Conservation (phyloP, 1,284 basidiomycete species). For the Trichosporon ovoides region DNA sequence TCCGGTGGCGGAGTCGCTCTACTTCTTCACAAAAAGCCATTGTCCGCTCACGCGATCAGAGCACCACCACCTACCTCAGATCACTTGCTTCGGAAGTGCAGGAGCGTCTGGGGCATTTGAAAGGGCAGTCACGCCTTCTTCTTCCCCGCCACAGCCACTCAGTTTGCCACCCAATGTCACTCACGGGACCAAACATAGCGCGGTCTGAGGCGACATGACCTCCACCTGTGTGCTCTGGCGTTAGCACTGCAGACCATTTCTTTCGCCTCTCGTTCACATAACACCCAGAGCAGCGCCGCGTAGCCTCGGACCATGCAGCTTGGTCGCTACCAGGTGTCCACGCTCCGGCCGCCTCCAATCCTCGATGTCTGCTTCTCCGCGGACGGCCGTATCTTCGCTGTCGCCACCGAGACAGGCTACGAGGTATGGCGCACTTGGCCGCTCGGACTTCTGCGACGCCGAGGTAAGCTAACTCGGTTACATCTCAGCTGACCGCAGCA, state of each 20-base stretch:
- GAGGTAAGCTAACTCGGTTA: constrained; percentile 55
- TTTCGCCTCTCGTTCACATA: neutral
- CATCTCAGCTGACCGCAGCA: constrained; percentile 19
- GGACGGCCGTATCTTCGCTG: constrained; percentile 72
- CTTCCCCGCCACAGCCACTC: no score
- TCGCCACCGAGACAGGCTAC: constrained; percentile 76
- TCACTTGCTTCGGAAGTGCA: no score
- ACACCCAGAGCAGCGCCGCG: neutral
- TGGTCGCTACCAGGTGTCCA: constrained; percentile 75
- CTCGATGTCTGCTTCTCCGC: constrained; percentile 66
- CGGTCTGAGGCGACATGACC: neutral
- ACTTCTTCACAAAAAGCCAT: no score
- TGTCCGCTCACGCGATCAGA: no score
- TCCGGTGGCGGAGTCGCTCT: no score
- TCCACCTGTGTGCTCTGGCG: neutral
- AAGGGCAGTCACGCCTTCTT: no score
- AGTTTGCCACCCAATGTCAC: constrained; percentile 2
- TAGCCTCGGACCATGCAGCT: constrained; percentile 63
- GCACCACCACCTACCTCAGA: no score
- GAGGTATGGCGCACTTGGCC: constrained; percentile 78
- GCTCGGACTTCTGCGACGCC: constrained; percentile 67
- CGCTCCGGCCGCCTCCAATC: constrained; percentile 69
- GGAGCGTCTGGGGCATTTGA: no score
- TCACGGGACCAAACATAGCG: constrained; percentile 1
- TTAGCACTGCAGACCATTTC: neutral